Evolutionary conservation across 2,329 filamentous ascomycete genomes (phyloP).

Genomic region (Blastomyces parvus): DNA sequence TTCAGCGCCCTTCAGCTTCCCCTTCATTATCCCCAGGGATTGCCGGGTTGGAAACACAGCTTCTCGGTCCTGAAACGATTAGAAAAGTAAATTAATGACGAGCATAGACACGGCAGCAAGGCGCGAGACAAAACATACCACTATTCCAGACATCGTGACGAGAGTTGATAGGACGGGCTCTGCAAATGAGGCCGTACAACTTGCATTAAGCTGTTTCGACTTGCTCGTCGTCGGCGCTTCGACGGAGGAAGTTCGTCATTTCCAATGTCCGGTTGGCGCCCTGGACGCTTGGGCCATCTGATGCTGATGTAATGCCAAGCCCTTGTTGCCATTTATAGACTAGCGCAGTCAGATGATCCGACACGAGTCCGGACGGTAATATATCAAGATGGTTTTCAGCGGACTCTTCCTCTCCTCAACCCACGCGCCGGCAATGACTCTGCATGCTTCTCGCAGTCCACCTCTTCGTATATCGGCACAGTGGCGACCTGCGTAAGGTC

Average conservation of each 20-base stretch:
- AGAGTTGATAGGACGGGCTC: slow-evolving; percentile 5
- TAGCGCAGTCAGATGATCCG: slow-evolving; percentile 8
- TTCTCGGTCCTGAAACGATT: slow-evolving; percentile 65
- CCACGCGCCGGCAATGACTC: slow-evolving; percentile 6
- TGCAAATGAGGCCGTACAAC: slow-evolving; percentile 4
- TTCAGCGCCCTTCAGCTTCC: slow-evolving; percentile 89
- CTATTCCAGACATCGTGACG: slow-evolving; percentile 34
- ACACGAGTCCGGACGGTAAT: neutral
- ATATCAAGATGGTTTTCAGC: slow-evolving; percentile 7
- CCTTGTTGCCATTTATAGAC: neutral
- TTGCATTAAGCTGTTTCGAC: slow-evolving; percentile 4
- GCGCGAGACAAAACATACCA: slow-evolving; percentile 22
- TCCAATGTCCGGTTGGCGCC: slow-evolving; percentile 7
- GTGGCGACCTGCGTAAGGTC: slow-evolving; percentile 16
- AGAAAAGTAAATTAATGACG: slow-evolving; percentile 16
- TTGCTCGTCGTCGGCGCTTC: neutral
- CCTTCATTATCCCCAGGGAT: slow-evolving; percentile 93
- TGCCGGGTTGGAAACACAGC: slow-evolving; percentile 96
- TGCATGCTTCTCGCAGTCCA: neutral
- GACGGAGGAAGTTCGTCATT: slow-evolving; percentile 3
- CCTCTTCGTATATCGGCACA: slow-evolving; percentile 3
- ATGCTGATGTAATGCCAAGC: neutral
- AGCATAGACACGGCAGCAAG: slow-evolving; percentile 9
- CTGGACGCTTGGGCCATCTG: slow-evolving; percentile 17
- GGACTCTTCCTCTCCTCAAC: slow-evolving; percentile 11